A percentile compares a stretch with the other conserved stretches of the same genome.
These are phyloP conservation scores for Cryptosporidium canis DNA, from an alignment of 169 alveolate genomes.

Conservation along the genomic window DNA sequence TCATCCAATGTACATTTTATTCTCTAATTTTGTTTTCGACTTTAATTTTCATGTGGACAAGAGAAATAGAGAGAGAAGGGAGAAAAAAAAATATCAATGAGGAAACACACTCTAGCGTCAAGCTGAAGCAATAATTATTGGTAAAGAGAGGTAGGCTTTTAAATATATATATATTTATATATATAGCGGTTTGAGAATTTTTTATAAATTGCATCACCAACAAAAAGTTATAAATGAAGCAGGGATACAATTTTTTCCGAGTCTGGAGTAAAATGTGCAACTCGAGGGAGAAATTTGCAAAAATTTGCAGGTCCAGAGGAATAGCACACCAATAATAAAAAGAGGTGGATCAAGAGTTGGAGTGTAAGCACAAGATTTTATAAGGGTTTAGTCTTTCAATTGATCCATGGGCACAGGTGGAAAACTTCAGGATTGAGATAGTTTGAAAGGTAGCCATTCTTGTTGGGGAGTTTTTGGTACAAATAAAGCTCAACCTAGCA, in stretches of 20 bases:
- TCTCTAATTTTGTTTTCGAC: too few species aligned
- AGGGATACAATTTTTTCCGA: background rate
- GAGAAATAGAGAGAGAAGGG: too few species aligned
- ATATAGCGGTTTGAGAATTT: conserved; percentile 38
- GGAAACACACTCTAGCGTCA: background rate
- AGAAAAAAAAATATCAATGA: background rate
- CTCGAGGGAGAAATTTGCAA: conserved; percentile 24
- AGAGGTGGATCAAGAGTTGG: background rate
- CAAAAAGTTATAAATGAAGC: conserved; percentile 51
- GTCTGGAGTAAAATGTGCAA: background rate
- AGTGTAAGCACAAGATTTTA: background rate
- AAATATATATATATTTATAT: background rate
- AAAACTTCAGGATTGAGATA: background rate
- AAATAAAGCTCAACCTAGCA: background rate
- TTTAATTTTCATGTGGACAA: background rate
- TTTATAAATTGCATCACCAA: conserved; percentile 48
- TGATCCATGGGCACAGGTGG: background rate
- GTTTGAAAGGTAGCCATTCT: background rate
- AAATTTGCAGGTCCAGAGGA: conserved; percentile 22
- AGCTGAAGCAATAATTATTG: background rate
- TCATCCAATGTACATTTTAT: too few species aligned
- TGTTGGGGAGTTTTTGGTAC: background rate
- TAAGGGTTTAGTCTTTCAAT: background rate
- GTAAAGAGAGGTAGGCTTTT: background rate
- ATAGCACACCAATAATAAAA: background rate